These are phyloP conservation scores for Sporothrix pseudoabietina DNA, from an alignment of 2,329 filamentous ascomycete species.

Conservation along the genomic window DNA sequence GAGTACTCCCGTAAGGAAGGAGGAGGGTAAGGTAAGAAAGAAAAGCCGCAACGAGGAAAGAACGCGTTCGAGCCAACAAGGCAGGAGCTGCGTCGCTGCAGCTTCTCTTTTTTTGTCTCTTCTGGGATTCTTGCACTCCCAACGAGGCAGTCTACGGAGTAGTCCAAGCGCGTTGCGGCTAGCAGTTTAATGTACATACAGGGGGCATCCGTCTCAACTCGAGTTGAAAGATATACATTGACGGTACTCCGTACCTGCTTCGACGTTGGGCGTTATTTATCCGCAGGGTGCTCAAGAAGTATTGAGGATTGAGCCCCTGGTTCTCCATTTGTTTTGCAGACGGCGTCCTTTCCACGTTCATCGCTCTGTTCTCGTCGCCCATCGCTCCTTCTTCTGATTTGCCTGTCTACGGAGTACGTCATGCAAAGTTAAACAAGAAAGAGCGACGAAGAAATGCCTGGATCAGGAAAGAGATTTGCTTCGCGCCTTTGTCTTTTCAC, in stretches of 20 bases:
- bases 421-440: background rate
- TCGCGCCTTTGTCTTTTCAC: background rate
- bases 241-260: background rate
- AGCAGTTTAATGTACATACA: background rate
- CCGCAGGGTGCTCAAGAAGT: no score
- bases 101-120: background rate
- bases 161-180: constrained; percentile 3
- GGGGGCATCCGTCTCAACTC: background rate
- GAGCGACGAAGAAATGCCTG: background rate
- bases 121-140: background rate
- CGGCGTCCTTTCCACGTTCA: background rate
- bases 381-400: background rate
- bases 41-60: constrained; percentile 5
- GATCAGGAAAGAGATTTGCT: background rate
- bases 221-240: background rate
- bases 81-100: constrained; percentile 12
- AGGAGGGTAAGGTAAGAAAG: constrained; percentile 22
- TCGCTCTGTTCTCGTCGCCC: background rate
- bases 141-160: background rate
- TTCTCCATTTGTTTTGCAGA: background rate
- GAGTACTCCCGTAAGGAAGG: background rate
- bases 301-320: background rate
- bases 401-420: background rate
- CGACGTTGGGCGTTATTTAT: no score
- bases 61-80: constrained; percentile 4